Evolutionary conservation across 208 protist species (phyloP), one percentile per base, ranked within the genome.

Genomic region (Leishmania tropica): DNA sequence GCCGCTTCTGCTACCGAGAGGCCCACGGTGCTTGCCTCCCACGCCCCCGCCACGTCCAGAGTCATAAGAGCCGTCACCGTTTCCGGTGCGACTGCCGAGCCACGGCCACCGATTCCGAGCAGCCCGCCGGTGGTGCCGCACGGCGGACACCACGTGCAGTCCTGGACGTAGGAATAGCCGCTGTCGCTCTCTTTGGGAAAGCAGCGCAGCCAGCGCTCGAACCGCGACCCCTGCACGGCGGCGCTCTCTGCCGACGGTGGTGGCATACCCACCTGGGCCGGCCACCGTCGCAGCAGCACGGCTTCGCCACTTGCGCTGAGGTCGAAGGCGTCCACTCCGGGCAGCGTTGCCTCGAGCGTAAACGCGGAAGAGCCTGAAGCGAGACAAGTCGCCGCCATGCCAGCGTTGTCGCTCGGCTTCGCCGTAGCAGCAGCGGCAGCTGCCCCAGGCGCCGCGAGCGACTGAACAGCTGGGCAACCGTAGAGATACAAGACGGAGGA

Each of bases 191-290:
- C 21, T 37, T 58, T 65, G 4, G 87, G 88, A 45, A 94, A 92
- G 81, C 91, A 92, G 24, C 91, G 85, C 40, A 94, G 85, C 91
- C 91, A 94, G 31, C 91, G 91, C 70, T 84, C 79, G 79, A 92
- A 83, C 48, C 77, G 68, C 21, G 53, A 35, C 15, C 60, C 13
- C 35, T 68, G 75, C 87, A 28, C 24, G 64, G 71, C 35, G 62
- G 54, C 42, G 64, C 75, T 47, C 70, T 74, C 42, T 19, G 8
- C 28, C 35, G 70, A 35, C 5, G 10, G 28, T 31, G 45, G 42
- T 53, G 70, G 19, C 42, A 28, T 45, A 53, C 45, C 28, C 28
- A 31, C 70, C 45, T 53, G 24, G 4, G 31, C 42, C 21, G 70
- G 70, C 35, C 40, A 48, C 70, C 45, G 70, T 53, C 83, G 83